Evolutionary conservation across 108 stramenopile genomes (phyloP), one percentile per base, ranked within the genome.

Genomic region (Skeletonema tropicum): DNA sequence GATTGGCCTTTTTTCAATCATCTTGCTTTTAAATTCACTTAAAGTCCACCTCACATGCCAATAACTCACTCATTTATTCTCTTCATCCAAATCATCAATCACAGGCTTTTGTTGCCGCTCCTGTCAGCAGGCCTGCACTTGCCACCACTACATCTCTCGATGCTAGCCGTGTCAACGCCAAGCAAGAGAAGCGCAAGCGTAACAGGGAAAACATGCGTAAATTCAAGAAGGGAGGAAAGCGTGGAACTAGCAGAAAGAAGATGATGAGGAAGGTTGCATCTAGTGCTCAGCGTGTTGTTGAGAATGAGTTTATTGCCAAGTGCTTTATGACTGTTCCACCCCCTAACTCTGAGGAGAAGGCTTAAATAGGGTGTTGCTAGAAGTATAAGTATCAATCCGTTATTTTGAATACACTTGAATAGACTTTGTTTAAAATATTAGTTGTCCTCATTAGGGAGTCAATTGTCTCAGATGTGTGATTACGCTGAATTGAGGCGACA

Each of bases 171-270:
- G 71, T 86, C 67, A 95, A 95, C 73, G 91, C 92, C 63, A 95
- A 95, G 83, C 89, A 90, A 78, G 90, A 95, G 65, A 95, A 94
- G 85, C 88, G 88, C 65, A 90, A 93, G 87, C 86, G 92, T 36
- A 95, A 95, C 87, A 86, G 94, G 64, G 94, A 94, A 69, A 94
- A 94, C 73, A 94, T 94, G 94, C 89, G 94, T 57, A 94, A 94
- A 79, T 94, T 94, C 82, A 80, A 89, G 52, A 79, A 83, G 38
- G 87, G 83, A 3, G 92, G 92, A 77, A 76, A 79, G 35, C 80
- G 84, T 26, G 94, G 94, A 68, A 90, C 88, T 45, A 87, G 85
- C 84, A 88, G 90, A 68, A 83, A 90, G 85, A 94, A 94, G 88
- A 82, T 83, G 70, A 81, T 94, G 86, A 89, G 90, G 62, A 94